Evolutionary conservation across 2,329 filamentous ascomycete genomes (phyloP).

Genomic region (Scedosporium boydii): DNA sequence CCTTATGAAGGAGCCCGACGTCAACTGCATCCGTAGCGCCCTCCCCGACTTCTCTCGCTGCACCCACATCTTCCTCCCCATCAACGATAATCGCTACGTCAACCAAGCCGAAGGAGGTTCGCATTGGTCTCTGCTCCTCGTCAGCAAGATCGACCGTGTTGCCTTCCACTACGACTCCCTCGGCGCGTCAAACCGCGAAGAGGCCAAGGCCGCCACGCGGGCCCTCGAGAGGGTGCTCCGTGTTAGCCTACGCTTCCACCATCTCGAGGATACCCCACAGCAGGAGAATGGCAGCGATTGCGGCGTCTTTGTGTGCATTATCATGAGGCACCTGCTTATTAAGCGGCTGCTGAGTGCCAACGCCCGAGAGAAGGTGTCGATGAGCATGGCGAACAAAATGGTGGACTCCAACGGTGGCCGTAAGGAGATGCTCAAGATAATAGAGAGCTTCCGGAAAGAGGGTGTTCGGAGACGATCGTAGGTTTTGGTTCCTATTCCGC

Average conservation of each 20-base stretch:
- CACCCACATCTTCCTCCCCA: slow-evolving; percentile 90
- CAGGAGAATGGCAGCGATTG: slow-evolving; percentile 92
- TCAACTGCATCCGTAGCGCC: slow-evolving; percentile 49
- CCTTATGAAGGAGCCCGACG: slow-evolving; percentile 63
- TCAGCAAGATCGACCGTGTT: slow-evolving; percentile 78
- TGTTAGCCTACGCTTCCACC: slow-evolving; percentile 62
- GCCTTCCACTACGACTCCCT: slow-evolving; percentile 97
- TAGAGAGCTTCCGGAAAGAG: slow-evolving; percentile 78
- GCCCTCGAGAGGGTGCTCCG: slow-evolving; percentile 62
- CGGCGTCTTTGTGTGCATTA: slow-evolving; percentile 88
- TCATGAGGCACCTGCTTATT: slow-evolving; percentile 89
- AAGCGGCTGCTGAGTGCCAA: slow-evolving; percentile 73
- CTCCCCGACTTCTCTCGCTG: slow-evolving; percentile 72
- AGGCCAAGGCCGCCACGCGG: slow-evolving; percentile 59
- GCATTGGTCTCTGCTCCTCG: slow-evolving; percentile 90
- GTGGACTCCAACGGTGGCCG: slow-evolving; percentile 72
- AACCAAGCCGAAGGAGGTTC: slow-evolving; percentile 76
- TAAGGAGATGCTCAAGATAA: slow-evolving; percentile 86
- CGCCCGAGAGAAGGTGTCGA: slow-evolving; percentile 77
- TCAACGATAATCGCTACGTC: slow-evolving; percentile 79
- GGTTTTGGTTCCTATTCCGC: slow-evolving; percentile 26
- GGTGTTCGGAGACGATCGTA: slow-evolving; percentile 76
- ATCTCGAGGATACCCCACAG: slow-evolving; percentile 76
- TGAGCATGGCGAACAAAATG: slow-evolving; percentile 81
- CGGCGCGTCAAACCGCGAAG: slow-evolving; percentile 61